These are phyloP conservation scores for Psilocybe cyanescens DNA, from an alignment of 768 basidiomycete genomes.

Conservation along the genomic window DNA sequence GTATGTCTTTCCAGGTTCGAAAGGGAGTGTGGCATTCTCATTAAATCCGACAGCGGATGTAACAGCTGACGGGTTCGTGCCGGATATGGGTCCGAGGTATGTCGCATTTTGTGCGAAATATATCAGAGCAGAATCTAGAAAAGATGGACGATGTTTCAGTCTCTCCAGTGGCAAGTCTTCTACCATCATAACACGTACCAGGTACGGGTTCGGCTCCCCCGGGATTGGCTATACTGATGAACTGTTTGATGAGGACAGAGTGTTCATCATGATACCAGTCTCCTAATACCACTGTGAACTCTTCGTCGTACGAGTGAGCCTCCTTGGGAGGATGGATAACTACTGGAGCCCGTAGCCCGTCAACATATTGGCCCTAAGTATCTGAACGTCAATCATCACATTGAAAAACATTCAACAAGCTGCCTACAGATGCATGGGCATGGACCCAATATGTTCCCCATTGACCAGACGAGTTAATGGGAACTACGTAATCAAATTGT, in stretches of 20 bases:
- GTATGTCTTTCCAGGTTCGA: slow-evolving; percentile 89
- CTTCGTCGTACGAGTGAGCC: slow-evolving; percentile 82
- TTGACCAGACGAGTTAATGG: slow-evolving; percentile 68
- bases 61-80: slow-evolving; percentile 50
- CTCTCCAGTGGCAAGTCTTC: background rate
- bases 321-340: slow-evolving; percentile 73
- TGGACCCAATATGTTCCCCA: slow-evolving; percentile 87
- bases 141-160: background rate
- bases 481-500: slow-evolving; percentile 75
- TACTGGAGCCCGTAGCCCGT: slow-evolving; percentile 89
- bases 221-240: slow-evolving; percentile 76
- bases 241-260: slow-evolving; percentile 58
- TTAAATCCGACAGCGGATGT: slow-evolving; percentile 78
- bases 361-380: slow-evolving; percentile 82
- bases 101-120: slow-evolving; percentile 80
- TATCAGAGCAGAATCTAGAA: slow-evolving; percentile 73
- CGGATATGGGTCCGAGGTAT: slow-evolving; percentile 67
- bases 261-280: slow-evolving; percentile 96
- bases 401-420: background rate
- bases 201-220: slow-evolving; percentile 89
- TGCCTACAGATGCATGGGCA: slow-evolving; percentile 58
- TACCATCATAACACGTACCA: slow-evolving; percentile 41
- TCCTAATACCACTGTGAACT: slow-evolving; percentile 82
- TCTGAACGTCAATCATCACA: slow-evolving; percentile 1
- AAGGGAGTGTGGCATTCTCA: slow-evolving; percentile 83